Base-by-base conservation (phyloP, 176 grass and related monocot species). In the Echinochloa phyllopogon region DNA sequence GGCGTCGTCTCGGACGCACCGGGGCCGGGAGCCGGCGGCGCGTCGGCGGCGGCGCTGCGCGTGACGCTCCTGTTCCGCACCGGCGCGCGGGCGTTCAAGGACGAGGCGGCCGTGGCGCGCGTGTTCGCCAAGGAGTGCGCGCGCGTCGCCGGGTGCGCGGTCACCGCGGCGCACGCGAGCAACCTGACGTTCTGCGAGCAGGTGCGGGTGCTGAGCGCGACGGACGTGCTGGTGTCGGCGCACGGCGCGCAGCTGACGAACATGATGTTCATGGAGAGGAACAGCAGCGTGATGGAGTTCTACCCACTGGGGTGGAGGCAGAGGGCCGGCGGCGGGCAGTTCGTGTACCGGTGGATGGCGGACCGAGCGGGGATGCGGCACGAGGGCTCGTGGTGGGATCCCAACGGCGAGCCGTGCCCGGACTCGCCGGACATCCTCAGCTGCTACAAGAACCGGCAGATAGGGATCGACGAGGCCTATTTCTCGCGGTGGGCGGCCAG, bases 241-340 rank as follows among this genome's bases (percentile, higher is more conserved):
- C 94, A 97, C 8, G 94, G 94, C 7, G 94, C 89, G 5, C 94
- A 92, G 88, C 67, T 97, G 86, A 83, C 90, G 2, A 97, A 94
- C 76, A 16, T 87, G 74, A 5, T 90, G 27, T 94, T 97, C 66
- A 97, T 94, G 94, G 94, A 94, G 9, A 76, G 82, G 80, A 87
- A 83, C 52, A 92, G 86, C 77, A 94, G 88, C 86, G 17, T 94
- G 10, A 91, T 97, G 94, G 94, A 97, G 68, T 91, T 97, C 49
- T 97, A 87, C 73, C 92, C 88, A 0, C 76, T 87, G 61, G 90
- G 94, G 0, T 97, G 94, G 94, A 80, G 72, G 50, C 79, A 97
- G 57, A 14, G 83, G 4, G 92, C 92, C 3, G 92, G 87, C 0
- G 50, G 56, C 0, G 86, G 92, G 76, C 90, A 92, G 75, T 92